A percentile compares a stretch with the other conserved stretches of the same genome.
These are phyloP conservation scores for Fomitiporia mediterranea DNA, from an alignment of 1,284 basidiomycete species.

Conservation along the genomic window DNA sequence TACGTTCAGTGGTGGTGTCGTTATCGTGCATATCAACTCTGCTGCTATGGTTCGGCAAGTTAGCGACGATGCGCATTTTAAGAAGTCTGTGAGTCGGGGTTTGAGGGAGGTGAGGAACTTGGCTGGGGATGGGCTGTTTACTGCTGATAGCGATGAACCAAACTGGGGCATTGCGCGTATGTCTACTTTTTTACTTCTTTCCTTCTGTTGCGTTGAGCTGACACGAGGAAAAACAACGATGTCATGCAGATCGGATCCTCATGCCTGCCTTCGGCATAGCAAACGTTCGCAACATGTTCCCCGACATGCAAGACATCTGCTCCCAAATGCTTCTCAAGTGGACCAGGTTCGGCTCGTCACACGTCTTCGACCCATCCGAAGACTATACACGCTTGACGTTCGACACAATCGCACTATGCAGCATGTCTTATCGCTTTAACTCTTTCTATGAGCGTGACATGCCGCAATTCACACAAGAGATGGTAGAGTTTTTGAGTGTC, in stretches of 20 bases:
- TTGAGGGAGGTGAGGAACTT: slow-evolving; percentile 39
- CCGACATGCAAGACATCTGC: slow-evolving; percentile 47
- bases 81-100: slow-evolving; percentile 35
- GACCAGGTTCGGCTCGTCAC: slow-evolving; percentile 42
- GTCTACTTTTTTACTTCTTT: slow-evolving; percentile 20
- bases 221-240: too few species aligned
- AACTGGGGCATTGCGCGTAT: slow-evolving; percentile 47
- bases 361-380: slow-evolving; percentile 39
- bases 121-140: slow-evolving; percentile 44
- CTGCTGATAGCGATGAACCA: slow-evolving; percentile 38
- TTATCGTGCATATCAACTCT: slow-evolving; percentile 33
- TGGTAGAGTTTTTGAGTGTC: slow-evolving; percentile 41
- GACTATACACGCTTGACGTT: slow-evolving; percentile 47
- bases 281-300: slow-evolving; percentile 45
- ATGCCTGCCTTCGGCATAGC: slow-evolving; percentile 48
- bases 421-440: slow-evolving; percentile 41
- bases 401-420: slow-evolving; percentile 42
- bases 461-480: slow-evolving; percentile 36
- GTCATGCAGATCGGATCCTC: slow-evolving; percentile 42
- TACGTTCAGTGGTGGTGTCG: slow-evolving; percentile 36
- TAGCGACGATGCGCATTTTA: slow-evolving; percentile 42
- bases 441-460: slow-evolving; percentile 8
- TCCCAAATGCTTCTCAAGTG: slow-evolving; percentile 45
- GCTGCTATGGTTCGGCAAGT: slow-evolving; percentile 41
- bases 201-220: background rate